phyloP scores from a whole-genome alignment of 2,329 filamentous ascomycete genomes.

The Ceratocystis cacaofunesta region DNA sequence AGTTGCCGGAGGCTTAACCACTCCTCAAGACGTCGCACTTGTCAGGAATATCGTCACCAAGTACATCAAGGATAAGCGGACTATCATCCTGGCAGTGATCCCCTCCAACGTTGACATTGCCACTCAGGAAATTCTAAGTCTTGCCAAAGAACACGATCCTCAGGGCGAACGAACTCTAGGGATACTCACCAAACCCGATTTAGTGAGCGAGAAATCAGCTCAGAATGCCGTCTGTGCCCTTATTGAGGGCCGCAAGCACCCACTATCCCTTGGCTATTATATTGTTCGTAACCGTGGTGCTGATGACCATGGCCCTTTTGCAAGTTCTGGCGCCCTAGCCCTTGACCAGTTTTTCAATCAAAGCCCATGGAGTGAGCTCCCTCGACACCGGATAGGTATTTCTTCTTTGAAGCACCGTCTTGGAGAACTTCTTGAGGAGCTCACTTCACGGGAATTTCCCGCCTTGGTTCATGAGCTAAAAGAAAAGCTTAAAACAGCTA shows the following conservation, averaged over 20 bases:
- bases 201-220: slow-evolving; percentile 20
- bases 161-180: too few relatives aligned
- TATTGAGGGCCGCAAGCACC: slow-evolving; percentile 17
- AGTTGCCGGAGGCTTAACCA: too few relatives aligned
- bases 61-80: too few relatives aligned
- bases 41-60: too few relatives aligned
- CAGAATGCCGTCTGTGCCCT: slow-evolving; percentile 18
- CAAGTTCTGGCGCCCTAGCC: not conserved
- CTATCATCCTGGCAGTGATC: too few relatives aligned
- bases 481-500: slow-evolving; percentile 7
- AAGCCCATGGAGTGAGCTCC: slow-evolving; percentile 25
- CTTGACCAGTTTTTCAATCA: slow-evolving; percentile 27
- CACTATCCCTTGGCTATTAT: slow-evolving; percentile 20
- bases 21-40: too few relatives aligned
- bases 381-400: slow-evolving; percentile 20
- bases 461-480: slow-evolving; percentile 20
- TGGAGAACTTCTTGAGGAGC: slow-evolving; percentile 21
- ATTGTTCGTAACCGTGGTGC: slow-evolving; percentile 21
- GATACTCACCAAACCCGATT: slow-evolving; percentile 31
- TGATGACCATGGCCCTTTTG: slow-evolving; percentile 16
- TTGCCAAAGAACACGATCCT: too few relatives aligned
- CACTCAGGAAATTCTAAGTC: too few relatives aligned
- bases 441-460: slow-evolving; percentile 22
- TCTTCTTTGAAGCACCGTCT: slow-evolving; percentile 20
- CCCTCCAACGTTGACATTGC: too few relatives aligned